These are phyloP conservation scores for Phalaenopsis hybrid DNA, from an alignment of 116 monocot species.

Conservation along the genomic window DNA sequence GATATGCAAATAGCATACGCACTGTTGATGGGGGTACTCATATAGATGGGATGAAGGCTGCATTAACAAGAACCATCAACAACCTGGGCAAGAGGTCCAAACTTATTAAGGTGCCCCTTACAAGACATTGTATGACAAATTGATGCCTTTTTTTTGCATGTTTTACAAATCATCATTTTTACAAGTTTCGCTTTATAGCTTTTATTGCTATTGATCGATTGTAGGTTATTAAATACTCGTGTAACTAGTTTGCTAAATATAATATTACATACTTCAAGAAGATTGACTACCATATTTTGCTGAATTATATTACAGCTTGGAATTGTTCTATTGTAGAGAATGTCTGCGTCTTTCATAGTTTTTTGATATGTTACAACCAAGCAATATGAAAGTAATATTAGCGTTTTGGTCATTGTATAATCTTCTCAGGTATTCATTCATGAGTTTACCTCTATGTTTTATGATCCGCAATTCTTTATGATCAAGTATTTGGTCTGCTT, in stretches of 20 bases:
- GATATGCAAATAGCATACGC: conserved; percentile 97
- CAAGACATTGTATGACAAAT: neutral
- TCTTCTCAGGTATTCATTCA: neutral
- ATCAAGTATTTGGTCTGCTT: neutral
- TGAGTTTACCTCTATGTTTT: neutral
- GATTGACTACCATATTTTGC: neutral
- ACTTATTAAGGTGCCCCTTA: conserved; percentile 54
- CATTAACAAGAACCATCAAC: conserved; percentile 88
- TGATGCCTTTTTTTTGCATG: neutral
- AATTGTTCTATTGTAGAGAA: neutral
- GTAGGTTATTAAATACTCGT: neutral
- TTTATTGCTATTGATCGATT: neutral
- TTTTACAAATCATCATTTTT: neutral
- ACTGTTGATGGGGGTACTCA: conserved; percentile 97
- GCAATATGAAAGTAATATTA: neutral
- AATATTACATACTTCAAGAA: neutral
- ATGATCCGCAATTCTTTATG: neutral
- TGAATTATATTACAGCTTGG: neutral
- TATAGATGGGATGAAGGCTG: conserved; percentile 94
- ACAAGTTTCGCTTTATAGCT: neutral
- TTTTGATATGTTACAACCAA: neutral
- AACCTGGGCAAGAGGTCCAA: conserved; percentile 86
- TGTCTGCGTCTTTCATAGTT: neutral
- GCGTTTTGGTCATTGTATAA: neutral
- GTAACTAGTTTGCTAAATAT: neutral